Evolutionary conservation across 305 asterid genomes (phyloP).

Genomic region (Coffea humblotiana): DNA sequence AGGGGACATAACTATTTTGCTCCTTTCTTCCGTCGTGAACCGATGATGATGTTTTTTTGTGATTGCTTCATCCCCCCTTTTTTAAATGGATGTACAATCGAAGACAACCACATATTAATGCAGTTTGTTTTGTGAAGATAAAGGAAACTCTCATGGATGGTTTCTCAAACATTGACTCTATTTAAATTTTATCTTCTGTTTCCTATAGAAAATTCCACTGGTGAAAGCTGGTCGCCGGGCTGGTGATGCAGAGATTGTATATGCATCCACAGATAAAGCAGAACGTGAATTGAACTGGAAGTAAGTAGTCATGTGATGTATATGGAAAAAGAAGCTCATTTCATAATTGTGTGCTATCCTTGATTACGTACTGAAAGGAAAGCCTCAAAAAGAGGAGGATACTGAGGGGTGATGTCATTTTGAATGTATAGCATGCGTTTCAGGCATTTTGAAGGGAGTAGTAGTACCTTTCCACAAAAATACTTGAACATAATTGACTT

Average conservation of each 20-base stretch:
- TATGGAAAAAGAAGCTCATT: background rate
- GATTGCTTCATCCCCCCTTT: background rate
- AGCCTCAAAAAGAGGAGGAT: background rate
- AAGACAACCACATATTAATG: background rate
- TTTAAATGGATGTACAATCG: background rate
- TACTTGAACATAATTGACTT: background rate
- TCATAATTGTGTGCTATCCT: background rate
- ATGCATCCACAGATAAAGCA: constrained; percentile 69
- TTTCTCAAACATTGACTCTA: background rate
- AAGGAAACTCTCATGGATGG: background rate
- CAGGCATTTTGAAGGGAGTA: background rate
- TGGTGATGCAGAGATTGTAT: constrained; percentile 87
- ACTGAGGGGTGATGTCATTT: background rate
- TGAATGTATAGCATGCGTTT: background rate
- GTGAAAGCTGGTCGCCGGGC: constrained; percentile 72
- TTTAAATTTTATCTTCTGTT: background rate
- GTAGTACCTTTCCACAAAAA: background rate
- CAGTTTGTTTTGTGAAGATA: background rate
- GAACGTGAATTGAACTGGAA: constrained; percentile 77
- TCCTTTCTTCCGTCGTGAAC: background rate
- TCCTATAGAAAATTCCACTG: constrained; percentile 68
- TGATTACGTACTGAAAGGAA: background rate
- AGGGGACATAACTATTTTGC: background rate
- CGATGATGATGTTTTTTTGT: background rate
- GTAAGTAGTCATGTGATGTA: constrained; percentile 30